Evolutionary conservation across 2,329 filamentous ascomycete species (phyloP), one percentile per base, ranked within the genome.

Genomic region (Blastomyces silverae): DNA sequence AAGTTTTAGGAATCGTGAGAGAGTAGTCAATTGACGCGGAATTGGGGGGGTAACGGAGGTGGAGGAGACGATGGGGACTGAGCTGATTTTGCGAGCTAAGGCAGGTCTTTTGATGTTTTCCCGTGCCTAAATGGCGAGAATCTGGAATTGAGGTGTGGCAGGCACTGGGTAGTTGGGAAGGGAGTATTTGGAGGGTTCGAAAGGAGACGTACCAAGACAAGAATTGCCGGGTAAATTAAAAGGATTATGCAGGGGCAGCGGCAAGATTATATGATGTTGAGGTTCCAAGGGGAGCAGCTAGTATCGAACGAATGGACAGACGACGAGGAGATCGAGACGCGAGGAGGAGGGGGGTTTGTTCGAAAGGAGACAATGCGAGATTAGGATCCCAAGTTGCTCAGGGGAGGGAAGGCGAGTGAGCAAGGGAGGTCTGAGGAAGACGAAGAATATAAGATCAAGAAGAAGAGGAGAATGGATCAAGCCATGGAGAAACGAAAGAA

Each of bases 401-500:
- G 60, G 56, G 55, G 46, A 42, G 17, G 3, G 34, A 37, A 8
- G 5, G 34, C 34, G 34, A 37, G 34, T 17, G n/a, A 59, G 46
- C 15, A 63, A 61, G 17, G 15, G 22, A 17, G 37, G 17, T 42
- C 6, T 15, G 37, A 58, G n/a, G 25, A 64, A 39, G 39, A 46
- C 10, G 31, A 60, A 31, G n/a, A 28, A 17, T 4, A 39, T 11
- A 20, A 48, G 22, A 52, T 28, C n/a, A n/a, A 46, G 20, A 20
- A 60, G 25, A 48, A 48, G 25, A 53, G 25, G 44, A 64, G 31
- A 42, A 61, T 20, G 59, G 17, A 31, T 57, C 55, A 57, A 57
- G 55, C 55, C 55, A 57, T 57, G 17, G 8, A 57, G 31, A 22
- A 63, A 63, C 10, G 11, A 42, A 63, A 22, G 61, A 63, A 44